phyloP scores from a whole-genome alignment of 2,329 filamentous ascomycete species.

The Lasiodiplodia gonubiensis region DNA sequence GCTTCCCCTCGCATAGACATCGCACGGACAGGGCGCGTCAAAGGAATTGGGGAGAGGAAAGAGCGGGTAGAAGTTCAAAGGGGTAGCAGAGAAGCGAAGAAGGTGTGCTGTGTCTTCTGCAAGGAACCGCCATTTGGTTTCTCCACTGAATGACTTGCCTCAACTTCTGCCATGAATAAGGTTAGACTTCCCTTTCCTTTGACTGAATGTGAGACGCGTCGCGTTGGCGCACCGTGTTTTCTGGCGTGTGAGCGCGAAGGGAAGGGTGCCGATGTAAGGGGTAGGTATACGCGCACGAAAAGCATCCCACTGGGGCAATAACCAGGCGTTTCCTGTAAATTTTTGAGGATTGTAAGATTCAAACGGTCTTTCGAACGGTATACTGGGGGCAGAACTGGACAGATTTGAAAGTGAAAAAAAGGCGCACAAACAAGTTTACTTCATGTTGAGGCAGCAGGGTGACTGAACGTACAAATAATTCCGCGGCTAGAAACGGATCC shows the following conservation, averaged over 20 bases:
- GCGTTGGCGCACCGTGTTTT: not conserved
- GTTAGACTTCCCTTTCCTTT: not conserved
- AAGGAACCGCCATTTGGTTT: not conserved
- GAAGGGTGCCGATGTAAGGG: constrained; percentile 11
- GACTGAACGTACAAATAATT: not conserved
- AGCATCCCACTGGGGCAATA: not conserved
- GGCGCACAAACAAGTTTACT: not conserved
- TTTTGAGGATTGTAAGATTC: no score
- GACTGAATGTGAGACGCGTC: constrained; percentile 11
- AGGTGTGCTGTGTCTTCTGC: constrained; percentile 4
- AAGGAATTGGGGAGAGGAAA: not conserved
- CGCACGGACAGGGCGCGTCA: constrained; percentile 5
- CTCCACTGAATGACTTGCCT: not conserved
- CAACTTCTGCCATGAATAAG: not conserved
- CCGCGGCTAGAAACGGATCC: not conserved
- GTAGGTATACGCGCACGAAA: not conserved
- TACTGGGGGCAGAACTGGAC: not conserved
- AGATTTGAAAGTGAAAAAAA: not conserved
- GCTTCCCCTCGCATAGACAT: constrained; percentile 12
- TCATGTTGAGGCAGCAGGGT: not conserved
- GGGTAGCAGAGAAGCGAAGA: not conserved
- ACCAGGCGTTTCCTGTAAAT: not conserved
- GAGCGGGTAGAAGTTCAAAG: not conserved
- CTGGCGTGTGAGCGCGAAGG: constrained; percentile 2
- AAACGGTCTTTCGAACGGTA: not conserved